These are phyloP conservation scores for Alternaria ethzedia DNA, from an alignment of 2,329 filamentous ascomycete genomes.

Conservation along the genomic window DNA sequence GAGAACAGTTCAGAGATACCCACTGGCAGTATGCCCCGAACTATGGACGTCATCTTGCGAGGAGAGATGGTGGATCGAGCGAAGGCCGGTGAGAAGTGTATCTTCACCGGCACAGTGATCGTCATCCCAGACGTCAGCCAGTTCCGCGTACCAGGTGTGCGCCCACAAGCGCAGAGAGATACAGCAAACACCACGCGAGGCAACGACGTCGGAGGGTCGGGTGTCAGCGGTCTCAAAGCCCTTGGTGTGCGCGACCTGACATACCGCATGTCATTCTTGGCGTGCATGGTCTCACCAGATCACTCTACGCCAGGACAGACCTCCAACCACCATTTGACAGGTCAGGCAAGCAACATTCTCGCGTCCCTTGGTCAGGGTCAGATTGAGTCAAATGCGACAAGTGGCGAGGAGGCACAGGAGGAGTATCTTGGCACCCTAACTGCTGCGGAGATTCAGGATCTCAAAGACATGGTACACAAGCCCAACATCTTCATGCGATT, in stretches of 20 bases:
- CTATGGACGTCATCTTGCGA: slow-evolving; percentile 94
- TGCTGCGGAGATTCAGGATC: slow-evolving; percentile 84
- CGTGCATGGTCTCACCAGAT: slow-evolving; percentile 94
- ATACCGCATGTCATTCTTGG: slow-evolving; percentile 93
- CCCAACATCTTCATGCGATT: slow-evolving; percentile 93
- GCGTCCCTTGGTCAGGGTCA: slow-evolving; percentile 79
- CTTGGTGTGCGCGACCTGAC: slow-evolving; percentile 94
- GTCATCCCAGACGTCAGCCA: slow-evolving; percentile 98
- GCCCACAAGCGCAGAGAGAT: slow-evolving; percentile 83
- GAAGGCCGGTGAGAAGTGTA: slow-evolving; percentile 97
- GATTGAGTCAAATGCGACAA: slow-evolving; percentile 65
- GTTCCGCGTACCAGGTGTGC: slow-evolving; percentile 83
- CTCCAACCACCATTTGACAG: slow-evolving; percentile 70
- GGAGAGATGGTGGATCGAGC: slow-evolving; percentile 97
- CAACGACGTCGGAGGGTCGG: slow-evolving; percentile 80
- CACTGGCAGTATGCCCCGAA: slow-evolving; percentile 97
- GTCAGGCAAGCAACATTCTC: slow-evolving; percentile 83
- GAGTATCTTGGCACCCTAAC: slow-evolving; percentile 87
- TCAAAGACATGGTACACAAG: slow-evolving; percentile 91
- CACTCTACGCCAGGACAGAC: slow-evolving; percentile 79
- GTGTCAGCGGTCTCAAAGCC: slow-evolving; percentile 86
- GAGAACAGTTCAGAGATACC: slow-evolving; percentile 99
- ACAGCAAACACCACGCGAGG: slow-evolving; percentile 74
- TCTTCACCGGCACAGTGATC: slow-evolving; percentile 95
- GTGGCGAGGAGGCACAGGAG: slow-evolving; percentile 85